phyloP scores from a whole-genome alignment of 139 green algal genomes.

The Eudorina sp. region DNA sequence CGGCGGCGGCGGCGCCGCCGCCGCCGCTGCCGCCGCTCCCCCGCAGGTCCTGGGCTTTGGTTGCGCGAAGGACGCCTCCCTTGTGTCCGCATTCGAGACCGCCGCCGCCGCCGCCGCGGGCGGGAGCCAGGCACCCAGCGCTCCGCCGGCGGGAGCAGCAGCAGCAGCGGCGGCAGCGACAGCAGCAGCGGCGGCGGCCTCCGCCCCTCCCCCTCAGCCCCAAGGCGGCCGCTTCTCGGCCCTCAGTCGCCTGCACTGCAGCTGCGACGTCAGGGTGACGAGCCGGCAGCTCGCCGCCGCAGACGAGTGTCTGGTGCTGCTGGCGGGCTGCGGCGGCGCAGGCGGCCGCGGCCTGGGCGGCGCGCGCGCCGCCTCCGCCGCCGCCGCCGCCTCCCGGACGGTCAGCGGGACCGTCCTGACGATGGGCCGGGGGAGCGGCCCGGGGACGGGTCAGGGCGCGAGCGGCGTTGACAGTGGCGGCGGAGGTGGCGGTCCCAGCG shows the following conservation, averaged over 20 bases:
- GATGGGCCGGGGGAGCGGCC: too few relatives aligned
- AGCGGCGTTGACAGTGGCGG: not conserved
- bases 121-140: too few relatives aligned
- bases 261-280: not conserved
- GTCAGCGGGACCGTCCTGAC: too few relatives aligned
- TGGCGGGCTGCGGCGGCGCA: not conserved
- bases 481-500: not conserved
- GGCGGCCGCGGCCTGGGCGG: too few relatives aligned
- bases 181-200: not conserved
- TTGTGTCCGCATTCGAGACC: not conserved
- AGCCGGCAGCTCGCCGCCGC: not conserved
- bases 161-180: not conserved
- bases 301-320: conserved; percentile 29
- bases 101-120: not conserved
- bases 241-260: not conserved
- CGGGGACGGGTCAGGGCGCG: too few relatives aligned
- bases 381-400: too few relatives aligned
- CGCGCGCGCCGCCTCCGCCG: too few relatives aligned
- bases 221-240: not conserved
- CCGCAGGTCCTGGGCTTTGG: conserved; percentile 17
- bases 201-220: too few relatives aligned
- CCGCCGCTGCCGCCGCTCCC: too few relatives aligned
- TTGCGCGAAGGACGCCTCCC: conserved; percentile 8
- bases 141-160: not conserved
- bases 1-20: not conserved